These are phyloP conservation scores for Ascosphaera acerosa DNA, from an alignment of 2,329 filamentous ascomycete species.

Conservation along the genomic window DNA sequence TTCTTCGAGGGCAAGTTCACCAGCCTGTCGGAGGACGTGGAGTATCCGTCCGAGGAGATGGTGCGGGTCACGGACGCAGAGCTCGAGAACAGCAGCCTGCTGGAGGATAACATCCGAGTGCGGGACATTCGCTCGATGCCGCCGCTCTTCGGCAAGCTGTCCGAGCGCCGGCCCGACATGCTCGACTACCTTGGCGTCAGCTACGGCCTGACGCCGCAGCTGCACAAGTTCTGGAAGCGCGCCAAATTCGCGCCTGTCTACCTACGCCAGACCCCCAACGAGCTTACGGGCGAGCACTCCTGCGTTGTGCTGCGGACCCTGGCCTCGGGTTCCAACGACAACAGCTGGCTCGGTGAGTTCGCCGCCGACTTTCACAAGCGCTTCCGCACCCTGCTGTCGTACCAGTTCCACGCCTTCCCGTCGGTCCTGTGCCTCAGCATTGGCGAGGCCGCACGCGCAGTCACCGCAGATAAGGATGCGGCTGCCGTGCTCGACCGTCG, in stretches of 20 bases:
- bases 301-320: constrained; percentile 89
- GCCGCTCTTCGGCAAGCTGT: constrained; percentile 68
- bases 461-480: constrained; percentile 41
- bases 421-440: constrained; percentile 60
- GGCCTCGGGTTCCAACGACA: constrained; percentile 32
- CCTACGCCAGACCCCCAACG: constrained; percentile 81
- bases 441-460: constrained; percentile 56
- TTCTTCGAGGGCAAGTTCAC: constrained; percentile 92
- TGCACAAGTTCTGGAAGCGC: constrained; percentile 96
- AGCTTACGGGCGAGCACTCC: constrained; percentile 89
- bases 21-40: constrained; percentile 48
- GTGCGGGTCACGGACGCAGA: constrained; percentile 61
- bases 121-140: constrained; percentile 82
- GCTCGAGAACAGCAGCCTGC: constrained; percentile 45
- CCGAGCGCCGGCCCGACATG: constrained; percentile 50
- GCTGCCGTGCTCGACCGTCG: constrained; percentile 38
- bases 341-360: constrained; percentile 72
- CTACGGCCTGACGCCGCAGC: constrained; percentile 62
- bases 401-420: constrained; percentile 69
- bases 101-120: constrained; percentile 72
- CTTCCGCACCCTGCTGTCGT: constrained; percentile 75
- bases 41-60: constrained; percentile 30
- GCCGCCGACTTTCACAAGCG: constrained; percentile 79
- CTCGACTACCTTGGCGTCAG: constrained; percentile 92
- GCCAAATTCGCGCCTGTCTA: constrained; percentile 72